A percentile compares a stretch with the other conserved stretches of the same genome.
Conservation (phyloP, 371 early-diverging fungal species). For the Zychaea mexicana region DNA sequence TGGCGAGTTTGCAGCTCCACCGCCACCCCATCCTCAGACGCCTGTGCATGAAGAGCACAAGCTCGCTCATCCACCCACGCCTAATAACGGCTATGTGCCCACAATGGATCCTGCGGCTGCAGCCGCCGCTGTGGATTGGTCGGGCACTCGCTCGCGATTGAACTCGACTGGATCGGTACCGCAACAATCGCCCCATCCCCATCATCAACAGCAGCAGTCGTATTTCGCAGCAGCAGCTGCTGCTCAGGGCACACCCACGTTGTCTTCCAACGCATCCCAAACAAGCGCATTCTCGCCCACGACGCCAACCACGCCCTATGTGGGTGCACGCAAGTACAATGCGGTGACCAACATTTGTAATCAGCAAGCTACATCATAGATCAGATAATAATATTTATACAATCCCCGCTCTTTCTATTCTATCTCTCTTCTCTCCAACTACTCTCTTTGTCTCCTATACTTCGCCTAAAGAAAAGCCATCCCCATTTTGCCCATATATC, state of each 20-base stretch:
- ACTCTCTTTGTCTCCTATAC: too few species aligned
- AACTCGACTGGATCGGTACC: constrained; percentile 14
- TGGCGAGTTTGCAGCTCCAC: neutral
- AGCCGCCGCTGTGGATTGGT: constrained; percentile 14
- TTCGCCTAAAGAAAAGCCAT: too few species aligned
- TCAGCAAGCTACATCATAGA: constrained; percentile 7
- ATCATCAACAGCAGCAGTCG: constrained; percentile 5
- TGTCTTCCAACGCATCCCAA: constrained; percentile 20
- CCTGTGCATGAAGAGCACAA: neutral
- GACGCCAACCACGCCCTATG: constrained; percentile 24
- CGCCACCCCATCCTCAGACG: neutral
- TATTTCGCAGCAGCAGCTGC: constrained; percentile 12
- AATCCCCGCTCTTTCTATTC: neutral
- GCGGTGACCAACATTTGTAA: constrained; percentile 8
- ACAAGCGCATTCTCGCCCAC: constrained; percentile 25
- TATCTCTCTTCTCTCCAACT: neutral
- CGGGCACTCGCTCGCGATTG: constrained; percentile 14
- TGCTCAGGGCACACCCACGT: constrained; percentile 4
- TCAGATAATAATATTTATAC: neutral
- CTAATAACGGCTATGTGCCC: constrained; percentile 1
- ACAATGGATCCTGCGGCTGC: constrained; percentile 17
- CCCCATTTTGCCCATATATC: neutral
- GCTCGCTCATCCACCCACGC: neutral
- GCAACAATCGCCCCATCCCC: neutral
- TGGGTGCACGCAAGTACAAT: constrained; percentile 9